Percentiles rank a stretch among this genome's conserved stretches.
Conservation (phyloP, 257 asterid species). For the Solanum commersonii region DNA sequence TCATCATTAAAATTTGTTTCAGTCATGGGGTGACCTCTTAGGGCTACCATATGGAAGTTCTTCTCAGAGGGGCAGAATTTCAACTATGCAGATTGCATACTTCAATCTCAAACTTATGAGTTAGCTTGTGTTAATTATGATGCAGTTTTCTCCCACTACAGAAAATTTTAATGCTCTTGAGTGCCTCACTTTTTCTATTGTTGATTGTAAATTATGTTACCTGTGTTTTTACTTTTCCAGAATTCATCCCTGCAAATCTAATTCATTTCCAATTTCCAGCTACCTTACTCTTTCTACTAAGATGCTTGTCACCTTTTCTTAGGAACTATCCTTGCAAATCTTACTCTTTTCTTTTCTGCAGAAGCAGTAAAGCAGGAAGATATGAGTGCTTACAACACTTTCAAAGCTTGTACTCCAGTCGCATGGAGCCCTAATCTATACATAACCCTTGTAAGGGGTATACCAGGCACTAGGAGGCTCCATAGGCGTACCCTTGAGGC, state of each 20-base stretch:
- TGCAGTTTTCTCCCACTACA: not conserved
- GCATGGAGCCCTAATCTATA: conserved; percentile 89
- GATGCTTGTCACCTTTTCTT: not conserved
- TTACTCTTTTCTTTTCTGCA: not conserved
- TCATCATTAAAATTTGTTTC: not conserved
- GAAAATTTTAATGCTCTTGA: not conserved
- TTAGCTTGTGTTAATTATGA: not conserved
- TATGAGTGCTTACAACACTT: conserved; percentile 87
- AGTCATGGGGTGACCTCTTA: not conserved
- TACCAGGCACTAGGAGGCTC: conserved; percentile 86
- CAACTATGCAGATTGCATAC: not conserved
- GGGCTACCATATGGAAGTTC: not conserved
- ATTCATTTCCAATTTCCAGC: not conserved
- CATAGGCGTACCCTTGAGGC: conserved; percentile 97
- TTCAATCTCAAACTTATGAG: not conserved
- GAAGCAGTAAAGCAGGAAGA: conserved; percentile 1
- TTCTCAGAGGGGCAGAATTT: not conserved
- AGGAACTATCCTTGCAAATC: not conserved
- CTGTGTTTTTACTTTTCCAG: not conserved
- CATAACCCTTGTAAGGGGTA: conserved; percentile 91
- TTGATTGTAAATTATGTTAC: not conserved
- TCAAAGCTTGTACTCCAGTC: conserved; percentile 66
- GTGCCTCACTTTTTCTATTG: not conserved
- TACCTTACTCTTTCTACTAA: not conserved
- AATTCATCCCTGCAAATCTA: not conserved